Conservation (phyloP, 2,329 filamentous ascomycete species). For the Penicillium sp. region DNA sequence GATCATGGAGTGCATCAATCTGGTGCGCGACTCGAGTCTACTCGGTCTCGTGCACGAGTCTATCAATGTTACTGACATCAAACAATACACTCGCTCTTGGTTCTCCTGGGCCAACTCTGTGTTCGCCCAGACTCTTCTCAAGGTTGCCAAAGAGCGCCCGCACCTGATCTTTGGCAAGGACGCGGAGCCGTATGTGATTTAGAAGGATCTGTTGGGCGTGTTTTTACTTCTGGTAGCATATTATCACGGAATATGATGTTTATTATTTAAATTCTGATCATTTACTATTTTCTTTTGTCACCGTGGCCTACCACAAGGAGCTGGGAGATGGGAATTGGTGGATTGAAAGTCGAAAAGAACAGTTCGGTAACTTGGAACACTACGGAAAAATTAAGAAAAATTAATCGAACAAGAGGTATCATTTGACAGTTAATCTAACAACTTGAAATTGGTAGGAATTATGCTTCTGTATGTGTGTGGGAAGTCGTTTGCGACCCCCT, state of each 20-base stretch:
- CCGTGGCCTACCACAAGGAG: too few species aligned
- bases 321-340: too few species aligned
- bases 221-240: neutral
- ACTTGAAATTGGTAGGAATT: neutral
- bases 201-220: neutral
- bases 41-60: conserved; percentile 88
- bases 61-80: conserved; percentile 68
- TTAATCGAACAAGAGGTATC: too few species aligned
- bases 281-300: too few species aligned
- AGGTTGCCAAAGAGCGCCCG: conserved; percentile 82
- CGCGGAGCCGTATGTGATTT: conserved; percentile 28
- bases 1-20: conserved; percentile 65
- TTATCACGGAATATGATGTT: neutral
- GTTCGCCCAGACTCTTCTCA: conserved; percentile 85
- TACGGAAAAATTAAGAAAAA: too few species aligned
- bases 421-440: too few species aligned
- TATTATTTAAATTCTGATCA: neutral
- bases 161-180: conserved; percentile 73
- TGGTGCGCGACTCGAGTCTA: conserved; percentile 69
- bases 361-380: too few species aligned
- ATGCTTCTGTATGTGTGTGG: neutral
- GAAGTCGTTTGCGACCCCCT: neutral
- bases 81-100: conserved; percentile 80
- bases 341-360: too few species aligned
- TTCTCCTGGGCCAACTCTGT: conserved; percentile 98